Evolutionary conservation across 331 rosid genomes (phyloP).

Genomic region (Acacia concinna): DNA sequence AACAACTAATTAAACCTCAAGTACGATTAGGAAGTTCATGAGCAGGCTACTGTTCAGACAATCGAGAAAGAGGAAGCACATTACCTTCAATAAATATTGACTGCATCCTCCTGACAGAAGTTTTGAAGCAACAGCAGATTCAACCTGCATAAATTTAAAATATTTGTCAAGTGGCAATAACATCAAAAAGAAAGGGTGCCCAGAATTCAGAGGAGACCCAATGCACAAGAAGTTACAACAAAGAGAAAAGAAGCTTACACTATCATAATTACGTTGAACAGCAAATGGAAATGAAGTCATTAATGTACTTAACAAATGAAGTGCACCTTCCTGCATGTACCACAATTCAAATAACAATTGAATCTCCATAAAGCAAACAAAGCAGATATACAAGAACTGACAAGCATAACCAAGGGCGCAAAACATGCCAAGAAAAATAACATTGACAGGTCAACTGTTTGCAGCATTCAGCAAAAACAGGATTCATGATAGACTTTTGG

Average conservation of each 20-base stretch:
- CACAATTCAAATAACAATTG: slow-evolving; percentile 32
- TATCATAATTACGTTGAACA: slow-evolving; percentile 63
- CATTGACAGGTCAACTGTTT: background rate
- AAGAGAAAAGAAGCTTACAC: slow-evolving; percentile 54
- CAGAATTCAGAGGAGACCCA: background rate
- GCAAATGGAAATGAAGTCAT: slow-evolving; percentile 62
- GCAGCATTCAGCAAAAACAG: slow-evolving; percentile 12
- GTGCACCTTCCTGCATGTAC: slow-evolving; percentile 76
- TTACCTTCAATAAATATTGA: slow-evolving; percentile 66
- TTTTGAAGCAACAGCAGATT: slow-evolving; percentile 67
- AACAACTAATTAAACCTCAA: background rate
- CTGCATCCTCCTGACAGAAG: slow-evolving; percentile 66
- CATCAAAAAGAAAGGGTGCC: background rate
- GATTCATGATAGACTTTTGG: background rate
- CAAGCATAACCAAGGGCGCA: slow-evolving; percentile 17
- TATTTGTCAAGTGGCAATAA: slow-evolving; percentile 24
- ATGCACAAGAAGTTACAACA: background rate
- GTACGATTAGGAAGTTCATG: no score
- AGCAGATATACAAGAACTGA: background rate
- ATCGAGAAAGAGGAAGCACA: slow-evolving; percentile 26
- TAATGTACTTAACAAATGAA: slow-evolving; percentile 60
- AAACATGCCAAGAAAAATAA: slow-evolving; percentile 23
- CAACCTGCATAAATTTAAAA: slow-evolving; percentile 58
- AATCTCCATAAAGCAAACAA: slow-evolving; percentile 27
- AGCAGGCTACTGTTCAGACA: background rate